Conservation (phyloP, 73 alveolate genomes). For the Paramecium biaurelia region DNA sequence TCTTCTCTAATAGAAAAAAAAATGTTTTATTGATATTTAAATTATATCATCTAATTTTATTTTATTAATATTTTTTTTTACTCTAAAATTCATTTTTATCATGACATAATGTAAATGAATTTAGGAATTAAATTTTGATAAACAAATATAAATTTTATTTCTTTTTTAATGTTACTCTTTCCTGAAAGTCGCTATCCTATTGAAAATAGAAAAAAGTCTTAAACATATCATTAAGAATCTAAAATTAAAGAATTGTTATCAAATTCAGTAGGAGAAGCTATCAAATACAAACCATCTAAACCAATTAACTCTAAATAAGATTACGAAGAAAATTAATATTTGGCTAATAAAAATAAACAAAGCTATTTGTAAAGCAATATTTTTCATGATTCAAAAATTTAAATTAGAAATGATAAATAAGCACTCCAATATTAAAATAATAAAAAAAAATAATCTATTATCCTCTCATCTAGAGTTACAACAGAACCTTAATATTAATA, state of each 20-base stretch:
- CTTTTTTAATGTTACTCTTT: background rate
- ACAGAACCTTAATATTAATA: background rate
- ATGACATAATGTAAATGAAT: background rate
- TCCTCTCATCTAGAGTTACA: background rate
- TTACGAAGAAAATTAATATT: background rate
- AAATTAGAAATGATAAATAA: background rate
- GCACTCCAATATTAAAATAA: background rate
- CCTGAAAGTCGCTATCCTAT: background rate
- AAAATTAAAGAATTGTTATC: background rate
- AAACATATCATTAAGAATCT: background rate
- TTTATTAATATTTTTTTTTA: no score
- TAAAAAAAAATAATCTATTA: background rate
- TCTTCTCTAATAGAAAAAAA: constrained; percentile 58
- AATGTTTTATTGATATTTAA: constrained; percentile 45
- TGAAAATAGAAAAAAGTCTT: background rate
- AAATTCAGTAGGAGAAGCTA: background rate
- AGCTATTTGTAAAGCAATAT: background rate
- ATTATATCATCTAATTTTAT: background rate
- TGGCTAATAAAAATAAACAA: background rate
- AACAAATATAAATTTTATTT: background rate
- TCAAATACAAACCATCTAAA: background rate
- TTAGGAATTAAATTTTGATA: background rate
- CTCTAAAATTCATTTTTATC: background rate
- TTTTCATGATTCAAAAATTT: background rate
- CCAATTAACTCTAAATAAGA: background rate